phyloP scores from a whole-genome alignment of 306 rosid species.

The Echinosophora koreensis region DNA sequence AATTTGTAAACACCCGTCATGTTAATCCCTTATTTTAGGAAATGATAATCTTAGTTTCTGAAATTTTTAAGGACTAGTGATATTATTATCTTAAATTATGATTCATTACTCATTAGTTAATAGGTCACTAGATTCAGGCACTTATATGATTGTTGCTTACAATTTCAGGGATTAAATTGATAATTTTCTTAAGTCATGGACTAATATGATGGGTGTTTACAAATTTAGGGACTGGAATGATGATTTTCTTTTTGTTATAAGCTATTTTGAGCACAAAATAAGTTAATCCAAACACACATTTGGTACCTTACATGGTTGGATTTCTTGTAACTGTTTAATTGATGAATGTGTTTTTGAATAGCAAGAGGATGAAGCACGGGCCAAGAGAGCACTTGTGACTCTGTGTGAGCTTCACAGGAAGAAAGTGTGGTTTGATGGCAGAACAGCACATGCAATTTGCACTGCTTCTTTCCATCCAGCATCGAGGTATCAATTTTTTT shows the following conservation, averaged over 20 bases:
- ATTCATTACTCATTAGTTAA: too few species aligned
- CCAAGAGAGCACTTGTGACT: slow-evolving; percentile 73
- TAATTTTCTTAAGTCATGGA: too few species aligned
- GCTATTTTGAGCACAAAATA: background rate
- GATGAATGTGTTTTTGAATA: slow-evolving; percentile 43
- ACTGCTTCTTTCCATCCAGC: slow-evolving; percentile 79
- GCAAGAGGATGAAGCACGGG: slow-evolving; percentile 83
- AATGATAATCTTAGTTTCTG: too few species aligned
- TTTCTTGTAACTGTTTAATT: background rate
- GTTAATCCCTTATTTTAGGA: too few species aligned
- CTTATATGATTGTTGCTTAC: too few species aligned
- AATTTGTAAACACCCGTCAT: too few species aligned
- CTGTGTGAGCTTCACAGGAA: slow-evolving; percentile 83
- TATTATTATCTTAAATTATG: too few species aligned
- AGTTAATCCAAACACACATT: background rate
- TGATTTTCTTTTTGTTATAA: background rate
- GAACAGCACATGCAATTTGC: slow-evolving; percentile 92
- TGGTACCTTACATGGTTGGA: background rate
- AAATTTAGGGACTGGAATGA: too few species aligned
- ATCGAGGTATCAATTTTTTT: slow-evolving; percentile 58
- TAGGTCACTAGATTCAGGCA: too few species aligned
- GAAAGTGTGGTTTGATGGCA: slow-evolving; percentile 86
- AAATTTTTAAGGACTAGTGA: too few species aligned
- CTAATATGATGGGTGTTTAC: too few species aligned
- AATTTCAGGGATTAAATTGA: too few species aligned